Base-by-base conservation (phyloP, 108 stramenopile species). In the Cyclotella sp. region DNA sequence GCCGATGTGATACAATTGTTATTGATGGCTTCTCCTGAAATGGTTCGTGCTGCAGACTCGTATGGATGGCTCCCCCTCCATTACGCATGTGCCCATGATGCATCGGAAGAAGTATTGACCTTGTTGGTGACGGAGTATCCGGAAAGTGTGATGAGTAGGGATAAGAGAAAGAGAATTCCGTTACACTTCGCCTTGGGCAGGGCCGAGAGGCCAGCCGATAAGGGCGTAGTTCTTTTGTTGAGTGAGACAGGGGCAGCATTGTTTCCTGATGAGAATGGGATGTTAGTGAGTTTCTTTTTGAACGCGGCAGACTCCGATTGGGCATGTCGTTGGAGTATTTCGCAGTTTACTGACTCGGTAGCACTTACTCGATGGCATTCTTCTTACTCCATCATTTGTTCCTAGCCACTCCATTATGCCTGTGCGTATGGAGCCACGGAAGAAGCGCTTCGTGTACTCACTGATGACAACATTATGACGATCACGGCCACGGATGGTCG, bases 351-450 rank as follows among this genome's bases (percentile, higher is more conserved):
- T 59, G 39, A 34, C 12, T 22, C 54, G 63, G n/a, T n/a, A n/a
- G n/a, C n/a, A n/a, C n/a, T n/a, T n/a, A n/a, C n/a, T n/a, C n/a
- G n/a, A n/a, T 22, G 24, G 12, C 47, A 41, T 28, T n/a, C 34
- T 49, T 41, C 47, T 39, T 73, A 22, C 34, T 45, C 29, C 42
- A 26, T 26, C 13, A 19, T 61, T 19, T 51, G 22, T 34, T 49
- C 4, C 30, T 67, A 86, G 81, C 93, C 90, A 5, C 78, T 94
- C 1, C 93, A 95, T 53, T 92, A 90, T 76, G 93, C 93, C n/a
- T 95, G 93, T 72, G 87, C 90, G 21, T 95, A 91, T 67, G 94
- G 94, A 46, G 89, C 88, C 6, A 81, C 89, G 5, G 89, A 87
- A 42, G 91, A 91, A 52, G 80, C 83, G 41, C 59, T 95, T 18